Percentiles rank a stretch among this genome's conserved stretches.
Conservation (phyloP, 2,329 filamentous ascomycete genomes). For the Diaporthe sp. region DNA sequence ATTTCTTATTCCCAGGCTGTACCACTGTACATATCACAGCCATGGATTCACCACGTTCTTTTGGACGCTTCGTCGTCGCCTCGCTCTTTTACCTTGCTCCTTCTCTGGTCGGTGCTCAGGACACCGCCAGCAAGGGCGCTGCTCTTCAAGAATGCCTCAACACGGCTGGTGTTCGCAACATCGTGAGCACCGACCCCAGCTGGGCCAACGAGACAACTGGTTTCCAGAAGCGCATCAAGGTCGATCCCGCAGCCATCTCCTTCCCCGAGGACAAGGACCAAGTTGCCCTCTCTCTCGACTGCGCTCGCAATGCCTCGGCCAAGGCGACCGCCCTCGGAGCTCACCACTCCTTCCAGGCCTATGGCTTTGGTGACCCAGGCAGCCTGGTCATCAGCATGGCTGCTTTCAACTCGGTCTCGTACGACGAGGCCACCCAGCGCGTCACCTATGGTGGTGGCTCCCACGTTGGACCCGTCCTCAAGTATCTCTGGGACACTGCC, state of each 20-base stretch:
- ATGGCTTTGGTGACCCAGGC: constrained; percentile 15
- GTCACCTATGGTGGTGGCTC: constrained; percentile 13
- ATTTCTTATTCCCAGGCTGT: not conserved
- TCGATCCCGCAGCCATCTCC: constrained; percentile 16
- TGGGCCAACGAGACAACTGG: constrained; percentile 11
- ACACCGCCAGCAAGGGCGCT: constrained; percentile 10
- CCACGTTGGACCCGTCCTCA: constrained; percentile 2
- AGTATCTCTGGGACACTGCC: constrained; percentile 4
- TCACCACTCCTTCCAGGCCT: constrained; percentile 22
- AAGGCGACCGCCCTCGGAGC: constrained; percentile 14
- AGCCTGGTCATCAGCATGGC: constrained; percentile 21
- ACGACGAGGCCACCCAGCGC: not conserved
- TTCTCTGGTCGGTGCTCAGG: constrained; percentile 5
- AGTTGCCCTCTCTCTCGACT: constrained; percentile 6
- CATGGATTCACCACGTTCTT: constrained; percentile 16
- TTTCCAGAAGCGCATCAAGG: constrained; percentile 19
- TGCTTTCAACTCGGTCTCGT: constrained; percentile 22
- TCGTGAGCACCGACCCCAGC: constrained; percentile 7
- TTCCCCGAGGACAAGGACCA: constrained; percentile 10
- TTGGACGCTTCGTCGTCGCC: constrained; percentile 15
- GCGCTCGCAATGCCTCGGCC: constrained; percentile 10
- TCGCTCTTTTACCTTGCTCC: not conserved
- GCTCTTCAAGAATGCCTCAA: constrained; percentile 16
- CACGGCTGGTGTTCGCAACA: constrained; percentile 6
- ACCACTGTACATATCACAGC: constrained; percentile 21